These are phyloP conservation scores for Samsoniella hepiali DNA, from an alignment of 2,329 filamentous ascomycete genomes.

Conservation along the genomic window DNA sequence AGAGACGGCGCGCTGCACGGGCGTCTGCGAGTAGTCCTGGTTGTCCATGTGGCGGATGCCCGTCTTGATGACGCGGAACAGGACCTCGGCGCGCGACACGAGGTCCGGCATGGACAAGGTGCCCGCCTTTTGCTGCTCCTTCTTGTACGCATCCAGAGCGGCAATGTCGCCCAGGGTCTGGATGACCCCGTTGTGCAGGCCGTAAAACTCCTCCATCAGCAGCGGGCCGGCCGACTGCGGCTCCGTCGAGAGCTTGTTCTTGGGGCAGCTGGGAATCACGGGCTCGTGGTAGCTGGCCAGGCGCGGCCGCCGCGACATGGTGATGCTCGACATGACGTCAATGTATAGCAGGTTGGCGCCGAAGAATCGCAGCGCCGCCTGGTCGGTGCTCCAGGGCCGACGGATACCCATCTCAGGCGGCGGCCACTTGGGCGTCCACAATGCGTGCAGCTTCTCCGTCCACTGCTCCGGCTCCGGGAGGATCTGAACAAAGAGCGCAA, in stretches of 20 bases:
- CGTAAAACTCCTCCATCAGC: constrained; percentile 50
- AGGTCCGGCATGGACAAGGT: constrained; percentile 46
- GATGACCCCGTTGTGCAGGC: constrained; percentile 56
- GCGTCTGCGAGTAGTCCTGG: constrained; percentile 15
- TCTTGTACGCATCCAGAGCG: constrained; percentile 54
- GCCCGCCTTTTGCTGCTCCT: constrained; percentile 40
- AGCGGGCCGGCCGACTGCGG: constrained; percentile 31
- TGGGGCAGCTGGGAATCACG: constrained; percentile 35
- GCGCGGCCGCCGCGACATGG: constrained; percentile 40
- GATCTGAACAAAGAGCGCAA: constrained; percentile 48
- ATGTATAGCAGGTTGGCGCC: constrained; percentile 46
- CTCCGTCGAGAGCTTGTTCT: constrained; percentile 20
- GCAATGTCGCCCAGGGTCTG: constrained; percentile 53
- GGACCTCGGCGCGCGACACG: constrained; percentile 40
- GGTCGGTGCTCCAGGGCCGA: constrained; percentile 42
- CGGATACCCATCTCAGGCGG: constrained; percentile 32
- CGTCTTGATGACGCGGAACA: constrained; percentile 37
- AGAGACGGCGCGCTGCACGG: constrained; percentile 4
- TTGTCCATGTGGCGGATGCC: constrained; percentile 32
- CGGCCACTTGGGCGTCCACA: constrained; percentile 34
- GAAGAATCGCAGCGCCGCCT: constrained; percentile 47
- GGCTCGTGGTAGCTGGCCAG: constrained; percentile 40
- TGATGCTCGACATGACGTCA: constrained; percentile 49
- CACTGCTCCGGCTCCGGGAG: constrained; percentile 37
- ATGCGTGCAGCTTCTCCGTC: constrained; percentile 33